phyloP scores from a whole-genome alignment of 176 grass and related monocot species.

The Avena sativa region DNA sequence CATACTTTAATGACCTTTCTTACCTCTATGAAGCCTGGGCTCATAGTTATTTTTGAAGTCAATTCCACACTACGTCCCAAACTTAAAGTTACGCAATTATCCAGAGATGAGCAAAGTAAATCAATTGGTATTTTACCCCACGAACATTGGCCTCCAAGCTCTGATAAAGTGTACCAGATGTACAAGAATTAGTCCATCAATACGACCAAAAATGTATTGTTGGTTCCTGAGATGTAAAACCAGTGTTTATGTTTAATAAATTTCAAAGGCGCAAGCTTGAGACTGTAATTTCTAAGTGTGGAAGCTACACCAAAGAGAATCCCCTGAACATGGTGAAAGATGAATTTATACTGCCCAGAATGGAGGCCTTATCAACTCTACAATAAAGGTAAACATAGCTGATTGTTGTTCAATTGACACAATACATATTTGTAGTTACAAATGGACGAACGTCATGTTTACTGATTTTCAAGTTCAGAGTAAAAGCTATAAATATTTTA shows the following conservation, averaged over 20 bases:
- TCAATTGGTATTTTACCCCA: conserved; percentile 85
- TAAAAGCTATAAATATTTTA: background rate
- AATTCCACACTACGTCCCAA: conserved; percentile 68
- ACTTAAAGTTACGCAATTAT: conserved; percentile 66
- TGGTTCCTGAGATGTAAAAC: conserved; percentile 12
- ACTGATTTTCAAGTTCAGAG: conserved; percentile 15
- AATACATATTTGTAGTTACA: background rate
- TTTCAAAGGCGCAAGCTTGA: conserved; percentile 7
- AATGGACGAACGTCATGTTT: background rate
- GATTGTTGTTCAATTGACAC: background rate
- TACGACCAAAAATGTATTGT: conserved; percentile 27
- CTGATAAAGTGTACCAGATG: conserved; percentile 50
- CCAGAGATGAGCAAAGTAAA: conserved; percentile 72
- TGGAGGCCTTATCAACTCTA: background rate
- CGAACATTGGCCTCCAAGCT: conserved; percentile 76
- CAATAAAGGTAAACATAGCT: background rate
- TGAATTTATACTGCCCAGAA: conserved; percentile 3
- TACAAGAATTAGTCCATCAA: conserved; percentile 43
- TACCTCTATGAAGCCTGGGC: conserved; percentile 72
- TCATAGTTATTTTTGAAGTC: conserved; percentile 66
- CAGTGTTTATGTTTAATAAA: background rate
- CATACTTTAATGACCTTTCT: conserved; percentile 16
- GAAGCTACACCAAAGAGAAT: conserved; percentile 17
- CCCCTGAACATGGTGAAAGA: conserved; percentile 7
- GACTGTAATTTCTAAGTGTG: conserved; percentile 12